Conservation (phyloP, 345 rosid species). For the Salix koriyanagi region DNA sequence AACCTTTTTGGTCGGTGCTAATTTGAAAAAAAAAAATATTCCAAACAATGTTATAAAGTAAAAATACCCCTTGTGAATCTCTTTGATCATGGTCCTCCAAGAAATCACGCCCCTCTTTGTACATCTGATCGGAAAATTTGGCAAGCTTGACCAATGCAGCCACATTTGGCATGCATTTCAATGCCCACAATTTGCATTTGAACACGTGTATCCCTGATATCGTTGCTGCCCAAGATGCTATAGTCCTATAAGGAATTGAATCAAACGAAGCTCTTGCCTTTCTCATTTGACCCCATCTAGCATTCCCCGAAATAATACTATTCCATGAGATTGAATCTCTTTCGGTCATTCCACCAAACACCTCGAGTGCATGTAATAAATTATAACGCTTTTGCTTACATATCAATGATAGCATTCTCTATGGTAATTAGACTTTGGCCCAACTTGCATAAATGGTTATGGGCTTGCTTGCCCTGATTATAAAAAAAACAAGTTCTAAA, state of each 20-base stretch:
- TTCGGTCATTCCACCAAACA: constrained; percentile 18
- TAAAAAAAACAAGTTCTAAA: constrained; percentile 29
- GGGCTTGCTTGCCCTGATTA: constrained; percentile 40
- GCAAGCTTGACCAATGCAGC: constrained; percentile 18
- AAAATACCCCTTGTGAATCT: too few relatives aligned
- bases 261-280: too few relatives aligned
- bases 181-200: constrained; percentile 11
- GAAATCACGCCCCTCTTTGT: constrained; percentile 14
- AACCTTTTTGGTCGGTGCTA: too few relatives aligned
- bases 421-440: constrained; percentile 31
- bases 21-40: too few relatives aligned
- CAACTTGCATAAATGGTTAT: constrained; percentile 43
- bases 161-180: constrained; percentile 22
- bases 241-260: too few relatives aligned
- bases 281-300: too few relatives aligned
- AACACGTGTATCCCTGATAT: constrained; percentile 8
- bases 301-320: constrained; percentile 13
- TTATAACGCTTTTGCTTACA: constrained; percentile 42
- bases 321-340: constrained; percentile 16
- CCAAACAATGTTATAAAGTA: too few relatives aligned
- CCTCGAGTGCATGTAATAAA: constrained; percentile 6
- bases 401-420: constrained; percentile 46
- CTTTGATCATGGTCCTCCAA: constrained; percentile 21
- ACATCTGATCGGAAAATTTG: constrained; percentile 13
- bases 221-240: constrained; percentile 21